Percentiles rank a stretch among this genome's conserved stretches.
These are phyloP conservation scores for Colletotrichum tropicale DNA, from an alignment of 2,329 filamentous ascomycete genomes.

Conservation along the genomic window DNA sequence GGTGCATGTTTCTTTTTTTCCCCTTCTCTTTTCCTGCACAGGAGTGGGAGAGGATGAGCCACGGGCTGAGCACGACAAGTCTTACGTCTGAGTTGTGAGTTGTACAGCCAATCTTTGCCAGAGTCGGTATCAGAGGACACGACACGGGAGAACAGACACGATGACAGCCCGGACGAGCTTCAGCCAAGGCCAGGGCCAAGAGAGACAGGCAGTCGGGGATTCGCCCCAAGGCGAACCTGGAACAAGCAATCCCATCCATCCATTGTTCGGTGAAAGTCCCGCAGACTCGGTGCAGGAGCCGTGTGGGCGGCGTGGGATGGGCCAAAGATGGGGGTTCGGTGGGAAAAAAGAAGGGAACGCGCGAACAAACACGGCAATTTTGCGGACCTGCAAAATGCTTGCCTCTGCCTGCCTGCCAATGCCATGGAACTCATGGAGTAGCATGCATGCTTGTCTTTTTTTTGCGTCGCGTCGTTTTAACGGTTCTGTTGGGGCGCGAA, in stretches of 20 bases:
- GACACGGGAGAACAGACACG: neutral
- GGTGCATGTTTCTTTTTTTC: neutral
- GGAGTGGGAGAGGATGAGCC: neutral
- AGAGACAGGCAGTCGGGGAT: neutral
- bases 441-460: neutral
- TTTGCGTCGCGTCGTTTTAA: neutral
- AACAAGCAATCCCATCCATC: constrained; percentile 2
- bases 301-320: constrained; percentile 6
- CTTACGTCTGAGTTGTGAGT: neutral
- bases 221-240: constrained; percentile 3
- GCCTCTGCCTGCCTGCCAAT: neutral
- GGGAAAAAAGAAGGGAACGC: neutral
- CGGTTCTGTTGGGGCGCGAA: neutral
- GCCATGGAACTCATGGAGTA: neutral
- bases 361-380: constrained; percentile 16
- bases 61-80: neutral
- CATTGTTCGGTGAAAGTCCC: constrained; percentile 16
- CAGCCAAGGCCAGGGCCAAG: constrained; percentile 14
- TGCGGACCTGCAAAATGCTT: neutral
- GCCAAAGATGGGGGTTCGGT: neutral
- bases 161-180: neutral
- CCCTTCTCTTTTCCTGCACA: neutral
- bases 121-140: neutral
- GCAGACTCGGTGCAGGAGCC: constrained; percentile 16
- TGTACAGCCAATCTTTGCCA: neutral